These are phyloP conservation scores for Salix dunnii DNA, from an alignment of 345 rosid species.

Conservation along the genomic window DNA sequence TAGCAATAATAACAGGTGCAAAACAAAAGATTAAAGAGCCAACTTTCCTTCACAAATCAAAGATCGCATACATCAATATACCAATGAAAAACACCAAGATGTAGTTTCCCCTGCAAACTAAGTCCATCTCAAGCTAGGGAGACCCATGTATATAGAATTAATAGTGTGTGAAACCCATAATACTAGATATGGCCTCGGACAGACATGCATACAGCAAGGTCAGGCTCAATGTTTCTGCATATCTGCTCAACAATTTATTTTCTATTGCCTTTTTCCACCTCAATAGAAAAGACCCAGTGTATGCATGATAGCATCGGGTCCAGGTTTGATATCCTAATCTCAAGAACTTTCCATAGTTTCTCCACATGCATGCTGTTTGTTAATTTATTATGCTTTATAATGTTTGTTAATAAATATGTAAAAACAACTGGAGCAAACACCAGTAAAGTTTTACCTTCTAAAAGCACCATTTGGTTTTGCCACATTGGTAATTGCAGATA, in stretches of 20 bases:
- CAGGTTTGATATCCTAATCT: neutral
- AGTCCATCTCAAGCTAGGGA: neutral
- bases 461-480: neutral
- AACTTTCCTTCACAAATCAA: neutral
- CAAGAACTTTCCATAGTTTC: neutral
- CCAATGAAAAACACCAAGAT: neutral
- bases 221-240: neutral
- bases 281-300: neutral
- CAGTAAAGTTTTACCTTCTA: conserved; percentile 20
- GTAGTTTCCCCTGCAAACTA: neutral
- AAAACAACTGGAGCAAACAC: neutral
- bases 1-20: neutral
- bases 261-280: neutral
- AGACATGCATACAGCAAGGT: neutral
- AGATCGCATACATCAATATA: neutral
- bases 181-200: no score
- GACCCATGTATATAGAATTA: no score
- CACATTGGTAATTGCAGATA: neutral
- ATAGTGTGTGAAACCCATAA: no score
- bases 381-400: no score
- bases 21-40: neutral
- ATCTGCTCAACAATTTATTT: neutral
- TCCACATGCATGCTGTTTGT: no score
- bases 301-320: neutral
- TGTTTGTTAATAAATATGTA: neutral